Base-by-base conservation (phyloP, 371 early-diverging fungal species). In the Encephalitozoon hellem region DNA sequence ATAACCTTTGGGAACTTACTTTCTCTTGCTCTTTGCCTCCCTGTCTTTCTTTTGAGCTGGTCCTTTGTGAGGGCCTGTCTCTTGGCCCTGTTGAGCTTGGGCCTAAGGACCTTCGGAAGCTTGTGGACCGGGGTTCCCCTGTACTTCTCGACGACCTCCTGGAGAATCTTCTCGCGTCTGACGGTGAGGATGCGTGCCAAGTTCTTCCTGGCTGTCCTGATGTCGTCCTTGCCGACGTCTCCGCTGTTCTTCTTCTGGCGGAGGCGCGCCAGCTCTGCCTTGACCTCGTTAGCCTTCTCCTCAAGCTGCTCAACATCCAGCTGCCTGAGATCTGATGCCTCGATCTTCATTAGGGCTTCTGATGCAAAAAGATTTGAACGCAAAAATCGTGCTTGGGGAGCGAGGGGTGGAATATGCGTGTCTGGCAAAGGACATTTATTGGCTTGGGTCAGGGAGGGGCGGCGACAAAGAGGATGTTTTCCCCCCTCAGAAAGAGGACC, bases 41-140 rank as follows among this genome's bases (percentile, higher is more conserved):
- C 66, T n/a, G 49, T 64, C 47, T 67, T 79, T 47, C 32, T 67
- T 1, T 43, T 74, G 18, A 41, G 18, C 68, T 83, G 84, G 9
- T 67, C 47, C 23, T 67, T 54, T 2, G 80, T 83, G 2, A 83
- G 66, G 3, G 8, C 59, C 28, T 12, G 63, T 68, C 84, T 73
- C 45, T 77, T 38, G 11, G 51, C 63, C 59, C 66, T 81, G 18
- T 72, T 83, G 5, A 53, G 32, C 38, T 66, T 79, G 15, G 74
- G 72, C 47, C 76, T 71, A 1, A 83, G 64, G 32, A 80, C 43
- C 72, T 81, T 83, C 11, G 84, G 84, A 30, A 83, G 34, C 45
- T 69, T 54, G 34, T 71, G 8, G 9, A 69, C 23, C 41, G 49
- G 77, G 30, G 43, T 74, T 15, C 67, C 69, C 65, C 72, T 73